Evolutionary conservation across 2,329 filamentous ascomycete species (phyloP), one percentile per base, ranked within the genome.

Genomic region (Stagonosporopsis cucurbitacearum): DNA sequence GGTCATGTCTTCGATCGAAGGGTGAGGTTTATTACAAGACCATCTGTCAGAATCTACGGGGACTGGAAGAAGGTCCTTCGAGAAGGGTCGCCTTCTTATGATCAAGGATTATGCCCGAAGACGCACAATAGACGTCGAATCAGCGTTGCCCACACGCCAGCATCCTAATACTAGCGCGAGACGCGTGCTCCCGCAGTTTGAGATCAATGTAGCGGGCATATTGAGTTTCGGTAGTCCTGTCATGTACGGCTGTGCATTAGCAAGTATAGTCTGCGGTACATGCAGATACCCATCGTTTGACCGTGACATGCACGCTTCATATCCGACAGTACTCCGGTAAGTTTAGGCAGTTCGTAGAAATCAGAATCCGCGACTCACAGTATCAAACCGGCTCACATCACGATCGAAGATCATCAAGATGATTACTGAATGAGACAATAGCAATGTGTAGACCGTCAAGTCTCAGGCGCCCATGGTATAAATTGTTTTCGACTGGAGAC

Each of bases 41-140:
- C 50, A 33, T 44, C 48, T 28, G 53, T 37, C 53, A 42, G 28
- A 47, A 17, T 41, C 42, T 28, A 25, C 42, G 54, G 48, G 53
- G 48, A 26, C 15, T 20, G 12, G 11, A 17, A 20, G 48, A 43
- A 17, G 36, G 43, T 57, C 32, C 33, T 52, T 47, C 37, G 44
- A 36, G 46, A 30, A 58, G 32, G 32, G 42, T 52, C n/a, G 44
- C 17, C 19, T 41, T 23, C 36, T 23, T 26, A 28, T 17, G 36
- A 23, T 42, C 52, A 52, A 23, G 47, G 46, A 41, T 58, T 7
- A 55, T 55, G 52, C 46, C 35, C 45, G 52, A 30, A 37, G 40
- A 23, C 22, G 15, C 2, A 30, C 17, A 9, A 15, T 6, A 11
- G 20, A 43, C 50, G 19, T 41, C 46, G 44, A 49, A 45, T 47